Evolutionary conservation across 805 yeast genomes (phyloP).

Genomic region (Cyberlindnera xylosilytica): DNA sequence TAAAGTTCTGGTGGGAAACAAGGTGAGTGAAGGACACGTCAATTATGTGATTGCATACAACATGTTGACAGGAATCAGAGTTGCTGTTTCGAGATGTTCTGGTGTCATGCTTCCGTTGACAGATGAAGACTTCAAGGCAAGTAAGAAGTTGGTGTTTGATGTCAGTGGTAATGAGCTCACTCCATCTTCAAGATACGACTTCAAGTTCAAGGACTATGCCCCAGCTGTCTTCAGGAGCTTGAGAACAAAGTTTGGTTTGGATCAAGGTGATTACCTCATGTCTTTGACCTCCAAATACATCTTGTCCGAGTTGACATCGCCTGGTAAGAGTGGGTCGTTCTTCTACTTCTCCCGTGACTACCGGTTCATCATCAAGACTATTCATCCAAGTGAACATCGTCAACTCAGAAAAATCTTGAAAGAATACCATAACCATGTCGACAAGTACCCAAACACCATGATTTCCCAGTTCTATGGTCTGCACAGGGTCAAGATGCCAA

Average conservation of each 20-base stretch:
- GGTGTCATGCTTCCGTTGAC: conserved; percentile 74
- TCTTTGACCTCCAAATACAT: conserved; percentile 92
- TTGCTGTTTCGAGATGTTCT: conserved; percentile 89
- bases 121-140: conserved; percentile 65
- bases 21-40: conserved; percentile 88
- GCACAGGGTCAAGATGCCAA: conserved; percentile 89
- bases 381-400: conserved; percentile 88
- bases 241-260: conserved; percentile 76
- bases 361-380: conserved; percentile 91
- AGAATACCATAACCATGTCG: conserved; percentile 78
- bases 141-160: conserved; percentile 83
- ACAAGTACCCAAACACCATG: conserved; percentile 80
- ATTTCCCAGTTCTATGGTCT: conserved; percentile 95
- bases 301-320: conserved; percentile 87
- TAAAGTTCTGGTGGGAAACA: conserved; percentile 68
- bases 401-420: conserved; percentile 71
- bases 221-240: conserved; percentile 92
- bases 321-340: conserved; percentile 96
- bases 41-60: conserved; percentile 93
- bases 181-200: conserved; percentile 92
- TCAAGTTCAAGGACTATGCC: conserved; percentile 93
- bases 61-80: conserved; percentile 95
- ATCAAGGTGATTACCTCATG: conserved; percentile 92
- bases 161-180: conserved; percentile 83
- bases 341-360: conserved; percentile 94